Evolutionary conservation across 768 basidiomycete species (phyloP).

Genomic region (Suillus alpinus): DNA sequence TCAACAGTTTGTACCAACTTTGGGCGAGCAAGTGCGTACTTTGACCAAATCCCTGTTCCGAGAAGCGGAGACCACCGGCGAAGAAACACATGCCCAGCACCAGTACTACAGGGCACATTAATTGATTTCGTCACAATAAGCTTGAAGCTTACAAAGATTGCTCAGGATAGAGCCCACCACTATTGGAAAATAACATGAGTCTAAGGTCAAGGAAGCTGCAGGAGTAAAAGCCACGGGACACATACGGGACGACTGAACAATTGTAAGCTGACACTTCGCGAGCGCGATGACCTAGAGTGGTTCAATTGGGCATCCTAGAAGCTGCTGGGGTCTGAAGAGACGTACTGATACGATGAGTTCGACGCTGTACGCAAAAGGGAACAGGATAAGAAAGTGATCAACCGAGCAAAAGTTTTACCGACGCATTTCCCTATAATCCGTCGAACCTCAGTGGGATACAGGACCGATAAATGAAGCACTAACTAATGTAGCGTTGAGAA

Average conservation of each 20-base stretch:
- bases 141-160: conserved; percentile 54
- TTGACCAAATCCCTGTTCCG: conserved; percentile 74
- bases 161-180: conserved; percentile 83
- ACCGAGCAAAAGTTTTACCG: conserved; percentile 4
- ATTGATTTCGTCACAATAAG: background rate
- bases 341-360: conserved; percentile 72
- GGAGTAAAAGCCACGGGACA: background rate
- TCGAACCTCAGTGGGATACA: background rate
- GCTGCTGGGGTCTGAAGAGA: conserved; percentile 3
- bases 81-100: conserved; percentile 89
- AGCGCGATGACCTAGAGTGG: conserved; percentile 70
- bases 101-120: conserved; percentile 49
- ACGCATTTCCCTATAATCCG: conserved; percentile 29
- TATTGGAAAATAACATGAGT: conserved; percentile 23
- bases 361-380: conserved; percentile 31
- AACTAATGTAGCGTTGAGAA: conserved; percentile 83
- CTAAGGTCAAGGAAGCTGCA: background rate
- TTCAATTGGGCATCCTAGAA: background rate
- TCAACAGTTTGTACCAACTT: background rate
- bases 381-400: background rate
- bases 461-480: conserved; percentile 15
- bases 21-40: conserved; percentile 40
- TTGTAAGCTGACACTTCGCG: conserved; percentile 71
- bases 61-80: conserved; percentile 72
- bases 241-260: conserved; percentile 78